Evolutionary conservation across 2,329 filamentous ascomycete genomes (phyloP).

Genomic region (Aspergillus quadrilineatus): DNA sequence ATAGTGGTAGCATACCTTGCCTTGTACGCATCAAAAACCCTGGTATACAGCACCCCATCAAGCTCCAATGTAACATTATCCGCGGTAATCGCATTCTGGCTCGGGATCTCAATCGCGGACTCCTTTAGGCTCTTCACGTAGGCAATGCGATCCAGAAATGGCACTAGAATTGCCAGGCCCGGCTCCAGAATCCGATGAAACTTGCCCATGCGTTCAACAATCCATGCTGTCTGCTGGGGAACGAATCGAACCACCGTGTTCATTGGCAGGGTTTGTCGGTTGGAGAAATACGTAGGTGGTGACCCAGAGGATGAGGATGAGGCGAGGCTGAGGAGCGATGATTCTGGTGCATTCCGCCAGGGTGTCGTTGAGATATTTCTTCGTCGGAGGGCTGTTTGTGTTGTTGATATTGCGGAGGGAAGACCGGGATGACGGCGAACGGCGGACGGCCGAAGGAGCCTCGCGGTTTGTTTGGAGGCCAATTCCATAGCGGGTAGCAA

Average conservation of each 20-base stretch:
- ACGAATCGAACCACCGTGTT: constrained; percentile 97
- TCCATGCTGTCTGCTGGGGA: constrained; percentile 99
- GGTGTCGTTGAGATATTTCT: constrained; percentile 34
- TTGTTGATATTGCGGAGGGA: constrained; percentile 20
- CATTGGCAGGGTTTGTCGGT: constrained; percentile 68
- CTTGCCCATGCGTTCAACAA: constrained; percentile 98
- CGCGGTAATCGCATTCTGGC: constrained; percentile 94
- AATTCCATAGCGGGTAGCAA: constrained; percentile 35
- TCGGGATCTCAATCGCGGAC: constrained; percentile 91
- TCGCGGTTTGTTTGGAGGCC: constrained; percentile 35
- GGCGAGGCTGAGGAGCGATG: constrained; percentile 33
- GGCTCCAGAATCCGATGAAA: constrained; percentile 92
- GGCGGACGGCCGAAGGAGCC: constrained; percentile 32
- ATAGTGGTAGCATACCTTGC: constrained; percentile 64
- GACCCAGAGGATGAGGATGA: constrained; percentile 27
- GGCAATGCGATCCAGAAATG: constrained; percentile 90
- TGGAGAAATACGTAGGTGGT: constrained; percentile 72
- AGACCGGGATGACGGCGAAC: constrained; percentile 24
- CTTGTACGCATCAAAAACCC: constrained; percentile 97
- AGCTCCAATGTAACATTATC: constrained; percentile 97
- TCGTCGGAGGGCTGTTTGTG: constrained; percentile 24
- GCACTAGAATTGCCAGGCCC: constrained; percentile 82
- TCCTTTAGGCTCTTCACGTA: constrained; percentile 99
- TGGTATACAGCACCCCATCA: constrained; percentile 91
- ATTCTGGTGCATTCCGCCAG: constrained; percentile 31